A percentile compares a stretch with the other conserved stretches of the same genome.
Evolutionary conservation across 148 eudicot genomes (phyloP).

Genomic region (Rheum nobile): DNA sequence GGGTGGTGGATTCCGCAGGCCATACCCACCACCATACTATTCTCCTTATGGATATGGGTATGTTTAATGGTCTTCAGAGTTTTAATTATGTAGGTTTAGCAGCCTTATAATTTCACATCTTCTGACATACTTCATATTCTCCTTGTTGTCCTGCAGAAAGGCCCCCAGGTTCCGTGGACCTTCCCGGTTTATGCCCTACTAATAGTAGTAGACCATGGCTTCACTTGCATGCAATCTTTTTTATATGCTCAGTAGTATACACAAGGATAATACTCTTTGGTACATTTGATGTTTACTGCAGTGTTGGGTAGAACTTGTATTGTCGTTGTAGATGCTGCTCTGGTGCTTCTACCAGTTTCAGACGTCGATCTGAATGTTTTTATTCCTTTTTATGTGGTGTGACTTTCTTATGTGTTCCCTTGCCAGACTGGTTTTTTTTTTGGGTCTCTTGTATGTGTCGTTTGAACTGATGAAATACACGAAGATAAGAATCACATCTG

Average conservation of each 20-base stretch:
- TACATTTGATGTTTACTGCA: background rate
- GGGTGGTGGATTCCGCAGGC: constrained; percentile 1
- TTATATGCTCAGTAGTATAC: constrained; percentile 6
- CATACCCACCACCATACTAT: constrained; percentile 4
- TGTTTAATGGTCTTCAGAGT: background rate
- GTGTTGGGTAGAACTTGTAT: background rate
- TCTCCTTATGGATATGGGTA: constrained; percentile 12
- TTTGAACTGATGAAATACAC: background rate
- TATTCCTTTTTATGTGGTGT: background rate
- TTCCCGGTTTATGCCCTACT: constrained; percentile 9
- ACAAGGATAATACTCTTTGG: background rate
- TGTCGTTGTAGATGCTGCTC: constrained; percentile 1
- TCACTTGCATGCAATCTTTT: background rate
- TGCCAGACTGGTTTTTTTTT: background rate
- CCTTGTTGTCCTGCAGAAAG: constrained; percentile 6
- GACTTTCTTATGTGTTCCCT: background rate
- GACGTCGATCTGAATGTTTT: background rate
- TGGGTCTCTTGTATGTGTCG: background rate
- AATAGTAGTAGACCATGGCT: constrained; percentile 2
- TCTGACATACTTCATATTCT: background rate
- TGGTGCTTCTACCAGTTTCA: background rate
- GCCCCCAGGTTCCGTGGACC: constrained; percentile 5
- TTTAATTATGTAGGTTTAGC: background rate
- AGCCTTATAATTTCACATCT: background rate
- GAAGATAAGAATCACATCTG: background rate